These are phyloP conservation scores for Drechslerella dactyloides DNA, from an alignment of 2,329 filamentous ascomycete genomes.

Conservation along the genomic window DNA sequence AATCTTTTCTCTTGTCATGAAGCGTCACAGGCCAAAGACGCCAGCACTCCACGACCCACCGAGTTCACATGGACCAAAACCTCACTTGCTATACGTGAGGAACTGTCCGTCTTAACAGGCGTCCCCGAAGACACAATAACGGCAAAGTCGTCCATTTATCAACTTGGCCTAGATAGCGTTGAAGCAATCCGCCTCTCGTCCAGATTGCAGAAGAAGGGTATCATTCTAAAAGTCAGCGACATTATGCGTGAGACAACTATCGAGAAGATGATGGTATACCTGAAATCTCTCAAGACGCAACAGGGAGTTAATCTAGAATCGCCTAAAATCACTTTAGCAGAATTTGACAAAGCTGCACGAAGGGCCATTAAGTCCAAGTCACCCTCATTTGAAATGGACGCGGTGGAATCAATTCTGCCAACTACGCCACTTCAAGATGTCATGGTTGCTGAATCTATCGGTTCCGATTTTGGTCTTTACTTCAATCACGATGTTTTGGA, in stretches of 20 bases:
- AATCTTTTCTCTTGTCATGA: conserved; percentile 6
- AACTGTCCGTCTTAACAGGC: conserved; percentile 69
- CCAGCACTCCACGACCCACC: conserved; percentile 1
- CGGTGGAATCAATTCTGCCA: conserved; percentile 70
- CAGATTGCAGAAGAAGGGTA: conserved; percentile 67
- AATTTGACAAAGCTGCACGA: conserved; percentile 50
- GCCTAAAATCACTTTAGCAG: conserved; percentile 4
- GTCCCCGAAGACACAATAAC: conserved; percentile 63
- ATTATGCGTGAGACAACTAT: conserved; percentile 78
- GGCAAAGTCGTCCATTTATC: conserved; percentile 71
- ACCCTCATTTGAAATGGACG: conserved; percentile 26
- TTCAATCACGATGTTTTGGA: conserved; percentile 83
- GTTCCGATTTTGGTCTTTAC: conserved; percentile 75
- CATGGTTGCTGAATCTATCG: conserved; percentile 81
- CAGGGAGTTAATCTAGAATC: neutral
- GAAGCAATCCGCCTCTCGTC: conserved; percentile 85
- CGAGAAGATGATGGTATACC: conserved; percentile 63
- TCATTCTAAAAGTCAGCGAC: conserved; percentile 73
- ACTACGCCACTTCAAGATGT: conserved; percentile 84
- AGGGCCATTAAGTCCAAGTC: conserved; percentile 22
- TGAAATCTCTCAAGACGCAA: conserved; percentile 27
- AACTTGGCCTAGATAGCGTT: conserved; percentile 88
- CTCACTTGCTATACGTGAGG: conserved; percentile 65
- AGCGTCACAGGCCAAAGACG: neutral
- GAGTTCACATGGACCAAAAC: conserved; percentile 67